Evolutionary conservation across 2,329 filamentous ascomycete genomes (phyloP), one percentile per base, ranked within the genome.

Genomic region (Penicillium sp.): DNA sequence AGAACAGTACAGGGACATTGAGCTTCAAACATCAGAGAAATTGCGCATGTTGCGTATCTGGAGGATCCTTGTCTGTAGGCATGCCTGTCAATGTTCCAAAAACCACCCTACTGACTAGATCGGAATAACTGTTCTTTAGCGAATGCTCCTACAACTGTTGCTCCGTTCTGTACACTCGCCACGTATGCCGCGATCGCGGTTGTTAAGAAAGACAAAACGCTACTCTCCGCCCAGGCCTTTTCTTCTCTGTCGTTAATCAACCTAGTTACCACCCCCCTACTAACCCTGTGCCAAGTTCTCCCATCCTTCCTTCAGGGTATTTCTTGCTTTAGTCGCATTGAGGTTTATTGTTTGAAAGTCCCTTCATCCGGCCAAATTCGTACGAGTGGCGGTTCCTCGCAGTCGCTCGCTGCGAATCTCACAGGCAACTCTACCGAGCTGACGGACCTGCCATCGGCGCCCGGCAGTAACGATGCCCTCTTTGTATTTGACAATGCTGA

Each of bases 241-340:
- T 65, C 68, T 9, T 64, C 62, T 1, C 46, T 68, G 0, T 64
- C 65, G 5, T 52, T 68, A 33, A 63, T 68, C 20, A 57, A 60
- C 2, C 45, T 68, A 38, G 42, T 67, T 20, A 64, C 65, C 5
- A 48, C 40, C 2, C 66, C 65, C 2, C 40, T 67, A 12, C 42
- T 62, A 26, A 58, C 47, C n/a, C 61, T 68, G 21, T 56, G 65
- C 28, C 63, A 62, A 24, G 40, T 61, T 4, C 62, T 77, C 3
- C 66, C 69, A 5, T 56, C 64, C 1, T 65, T 76, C 18, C 68
- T 71, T 59, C 68, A 71, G 28, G 68, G 68, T 5, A 59, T 76
- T 0, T 73, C 69, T 5, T 73, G 71, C 20, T 75, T 76, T 47
- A 66, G 68, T 14, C 66, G 74, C 12, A 77, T 77, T 24, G 69